phyloP scores from a whole-genome alignment of 192 early-diverging fungal genomes.

The Spizellomyces sp. region DNA sequence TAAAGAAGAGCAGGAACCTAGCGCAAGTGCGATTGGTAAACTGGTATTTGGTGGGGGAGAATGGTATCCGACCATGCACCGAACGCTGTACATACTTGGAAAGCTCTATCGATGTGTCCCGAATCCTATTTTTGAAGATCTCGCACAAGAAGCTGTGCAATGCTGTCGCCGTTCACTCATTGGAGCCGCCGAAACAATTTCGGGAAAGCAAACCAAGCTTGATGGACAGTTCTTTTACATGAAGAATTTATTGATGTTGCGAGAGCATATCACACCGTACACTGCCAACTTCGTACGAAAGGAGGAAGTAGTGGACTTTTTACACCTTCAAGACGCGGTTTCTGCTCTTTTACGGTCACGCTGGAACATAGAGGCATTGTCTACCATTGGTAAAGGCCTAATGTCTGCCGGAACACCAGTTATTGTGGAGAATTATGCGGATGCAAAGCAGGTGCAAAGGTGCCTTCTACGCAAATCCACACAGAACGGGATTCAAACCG shows the following conservation, averaged over 20 bases:
- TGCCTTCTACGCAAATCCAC: not conserved
- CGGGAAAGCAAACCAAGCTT: constrained; percentile 50
- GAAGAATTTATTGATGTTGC: constrained; percentile 81
- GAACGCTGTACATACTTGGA: constrained; percentile 77
- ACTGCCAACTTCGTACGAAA: constrained; percentile 76
- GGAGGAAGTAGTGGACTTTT: constrained; percentile 68
- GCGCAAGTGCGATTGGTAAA: constrained; percentile 36
- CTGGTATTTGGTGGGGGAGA: constrained; percentile 63
- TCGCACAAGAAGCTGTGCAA: constrained; percentile 82
- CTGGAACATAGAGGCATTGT: constrained; percentile 32
- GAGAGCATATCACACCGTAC: constrained; percentile 80
- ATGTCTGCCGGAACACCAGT: constrained; percentile 26
- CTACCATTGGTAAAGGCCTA: constrained; percentile 33
- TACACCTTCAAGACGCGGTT: constrained; percentile 56
- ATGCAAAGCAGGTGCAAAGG: constrained; percentile 35
- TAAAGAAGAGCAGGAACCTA: constrained; percentile 23
- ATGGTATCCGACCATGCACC: constrained; percentile 83
- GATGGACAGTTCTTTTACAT: constrained; percentile 84
- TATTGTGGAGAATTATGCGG: constrained; percentile 43
- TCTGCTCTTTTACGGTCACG: constrained; percentile 29
- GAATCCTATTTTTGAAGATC: constrained; percentile 76
- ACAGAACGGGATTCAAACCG: not conserved
- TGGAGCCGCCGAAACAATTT: constrained; percentile 51
- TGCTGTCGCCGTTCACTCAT: constrained; percentile 65
- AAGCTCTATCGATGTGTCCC: constrained; percentile 79